Conservation (phyloP, 306 rosid species). For the Abrus precatorius region DNA sequence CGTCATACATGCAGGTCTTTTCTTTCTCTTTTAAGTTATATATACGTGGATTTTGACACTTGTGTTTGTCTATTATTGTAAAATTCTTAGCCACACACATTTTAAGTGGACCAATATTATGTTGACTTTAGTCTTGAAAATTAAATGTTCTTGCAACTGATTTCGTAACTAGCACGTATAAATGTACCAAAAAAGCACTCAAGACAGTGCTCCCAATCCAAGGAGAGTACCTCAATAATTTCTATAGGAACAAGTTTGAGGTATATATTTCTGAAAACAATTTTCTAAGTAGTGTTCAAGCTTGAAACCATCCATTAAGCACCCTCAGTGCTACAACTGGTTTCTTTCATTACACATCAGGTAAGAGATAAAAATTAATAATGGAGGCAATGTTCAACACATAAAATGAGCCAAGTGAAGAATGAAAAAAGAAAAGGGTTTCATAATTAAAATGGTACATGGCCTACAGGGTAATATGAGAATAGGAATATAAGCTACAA, state of each 20-base stretch:
- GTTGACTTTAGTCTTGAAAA: slow-evolving; percentile 24
- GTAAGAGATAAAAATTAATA: slow-evolving; percentile 12
- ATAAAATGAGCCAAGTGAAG: slow-evolving; percentile 33
- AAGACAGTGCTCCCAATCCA: background rate
- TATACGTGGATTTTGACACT: slow-evolving; percentile 45
- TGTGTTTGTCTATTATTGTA: slow-evolving; percentile 41
- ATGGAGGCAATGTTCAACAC: slow-evolving; percentile 36
- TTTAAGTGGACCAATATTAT: slow-evolving; percentile 41
- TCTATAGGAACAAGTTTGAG: slow-evolving; percentile 25
- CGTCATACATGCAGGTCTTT: slow-evolving; percentile 56
- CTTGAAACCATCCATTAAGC: background rate
- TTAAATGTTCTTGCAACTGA: slow-evolving; percentile 27
- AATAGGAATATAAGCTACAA: slow-evolving; percentile 43
- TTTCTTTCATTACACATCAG: slow-evolving; percentile 9
- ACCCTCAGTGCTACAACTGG: slow-evolving; percentile 8
- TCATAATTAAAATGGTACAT: slow-evolving; percentile 42
- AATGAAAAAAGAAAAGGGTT: slow-evolving; percentile 43
- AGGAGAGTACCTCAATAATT: slow-evolving; percentile 5
- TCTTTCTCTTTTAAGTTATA: slow-evolving; percentile 40
- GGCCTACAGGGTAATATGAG: slow-evolving; percentile 25
- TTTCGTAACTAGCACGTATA: slow-evolving; percentile 29
- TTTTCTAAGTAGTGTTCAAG: background rate
- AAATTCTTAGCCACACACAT: slow-evolving; percentile 38
- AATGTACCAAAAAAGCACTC: slow-evolving; percentile 4
- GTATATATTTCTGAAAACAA: background rate